Evolutionary conservation across 495 filamentous ascomycete species (phyloP).

Genomic region (Aspergillus hancockii): DNA sequence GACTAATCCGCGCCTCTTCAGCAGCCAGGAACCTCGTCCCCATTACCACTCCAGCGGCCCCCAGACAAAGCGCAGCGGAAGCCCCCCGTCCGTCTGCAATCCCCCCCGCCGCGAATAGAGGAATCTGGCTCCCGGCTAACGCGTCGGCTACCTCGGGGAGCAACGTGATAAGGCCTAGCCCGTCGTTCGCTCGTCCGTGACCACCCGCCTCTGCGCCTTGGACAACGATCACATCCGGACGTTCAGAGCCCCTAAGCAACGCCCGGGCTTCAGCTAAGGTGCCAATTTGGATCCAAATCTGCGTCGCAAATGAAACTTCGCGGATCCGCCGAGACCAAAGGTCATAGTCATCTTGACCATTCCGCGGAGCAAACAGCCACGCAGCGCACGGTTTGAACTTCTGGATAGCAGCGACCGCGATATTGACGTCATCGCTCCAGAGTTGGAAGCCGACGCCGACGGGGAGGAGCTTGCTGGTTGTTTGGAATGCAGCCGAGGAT

Average conservation of each 20-base stretch:
- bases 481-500: conserved; percentile 17
- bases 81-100: conserved; percentile 67
- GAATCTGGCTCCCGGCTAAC: conserved; percentile 47
- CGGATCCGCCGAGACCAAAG: conserved; percentile 57
- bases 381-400: conserved; percentile 59
- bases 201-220: conserved; percentile 77
- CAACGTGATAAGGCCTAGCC: conserved; percentile 58
- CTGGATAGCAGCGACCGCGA: conserved; percentile 42
- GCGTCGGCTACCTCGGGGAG: conserved; percentile 61
- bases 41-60: conserved; percentile 66
- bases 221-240: conserved; percentile 68
- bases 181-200: conserved; percentile 60
- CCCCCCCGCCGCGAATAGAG: conserved; percentile 71
- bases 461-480: conserved; percentile 42
- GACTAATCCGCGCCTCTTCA: conserved; percentile 59
- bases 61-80: conserved; percentile 64
- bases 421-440: conserved; percentile 52
- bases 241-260: conserved; percentile 31
- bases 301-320: conserved; percentile 38
- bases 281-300: conserved; percentile 66
- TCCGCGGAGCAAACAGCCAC: conserved; percentile 68
- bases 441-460: conserved; percentile 65
- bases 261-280: conserved; percentile 53
- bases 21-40: conserved; percentile 74
- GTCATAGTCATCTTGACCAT: conserved; percentile 47